A percentile compares a stretch with the other conserved stretches of the same genome.
These are phyloP conservation scores for Nematocida parisii DNA, from an alignment of 371 early-diverging fungal genomes.

Conservation along the genomic window DNA sequence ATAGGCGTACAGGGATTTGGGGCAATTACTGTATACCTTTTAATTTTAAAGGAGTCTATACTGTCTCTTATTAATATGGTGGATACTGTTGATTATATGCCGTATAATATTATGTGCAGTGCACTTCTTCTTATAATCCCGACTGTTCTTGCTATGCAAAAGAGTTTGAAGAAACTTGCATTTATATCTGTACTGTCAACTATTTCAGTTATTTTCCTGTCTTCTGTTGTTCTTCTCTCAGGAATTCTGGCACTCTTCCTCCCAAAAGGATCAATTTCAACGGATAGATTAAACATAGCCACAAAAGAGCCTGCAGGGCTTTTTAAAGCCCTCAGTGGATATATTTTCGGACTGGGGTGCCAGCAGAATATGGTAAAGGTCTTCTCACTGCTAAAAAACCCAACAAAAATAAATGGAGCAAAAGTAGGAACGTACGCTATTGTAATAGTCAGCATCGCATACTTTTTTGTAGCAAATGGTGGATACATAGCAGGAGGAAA, in stretches of 20 bases:
- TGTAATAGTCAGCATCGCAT: conserved; percentile 54
- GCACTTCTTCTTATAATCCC: conserved; percentile 25
- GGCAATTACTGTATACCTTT: conserved; percentile 38
- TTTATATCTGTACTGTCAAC: conserved; percentile 42
- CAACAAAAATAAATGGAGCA: conserved; percentile 46
- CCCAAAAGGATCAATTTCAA: background rate
- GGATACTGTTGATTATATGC: background rate
- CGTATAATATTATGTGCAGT: conserved; percentile 23
- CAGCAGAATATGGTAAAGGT: conserved; percentile 65
- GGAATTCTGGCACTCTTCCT: conserved; percentile 14
- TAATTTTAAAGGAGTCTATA: conserved; percentile 52
- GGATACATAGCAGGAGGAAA: conserved; percentile 61
- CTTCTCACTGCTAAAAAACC: conserved; percentile 53
- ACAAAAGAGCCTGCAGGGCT: background rate
- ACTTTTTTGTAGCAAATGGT: conserved; percentile 58
- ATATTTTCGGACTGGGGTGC: conserved; percentile 65
- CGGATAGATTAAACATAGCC: background rate
- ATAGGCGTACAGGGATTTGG: conserved; percentile 58
- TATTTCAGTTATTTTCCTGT: conserved; percentile 54
- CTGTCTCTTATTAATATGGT: conserved; percentile 10
- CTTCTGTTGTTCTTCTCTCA: conserved; percentile 23
- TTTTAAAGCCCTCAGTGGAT: conserved; percentile 31
- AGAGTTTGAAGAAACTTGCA: conserved; percentile 44
- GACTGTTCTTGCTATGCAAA: conserved; percentile 13
- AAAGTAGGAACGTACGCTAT: conserved; percentile 48